Conservation (phyloP, 2,329 filamentous ascomycete genomes). For the Thelonectria blattea region DNA sequence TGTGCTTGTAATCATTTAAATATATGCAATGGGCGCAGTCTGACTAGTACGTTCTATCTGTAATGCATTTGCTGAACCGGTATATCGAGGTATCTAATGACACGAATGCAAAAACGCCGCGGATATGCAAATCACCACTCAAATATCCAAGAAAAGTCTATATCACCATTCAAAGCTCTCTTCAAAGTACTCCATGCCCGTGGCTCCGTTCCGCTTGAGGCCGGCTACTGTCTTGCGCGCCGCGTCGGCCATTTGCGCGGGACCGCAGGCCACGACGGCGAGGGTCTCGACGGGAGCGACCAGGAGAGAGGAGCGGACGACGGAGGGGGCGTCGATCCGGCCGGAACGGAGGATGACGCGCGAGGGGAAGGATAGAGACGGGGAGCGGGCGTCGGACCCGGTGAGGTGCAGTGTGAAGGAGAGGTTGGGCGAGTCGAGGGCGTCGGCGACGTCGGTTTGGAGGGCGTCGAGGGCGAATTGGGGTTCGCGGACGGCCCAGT, state of each 20-base stretch:
- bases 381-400: constrained; percentile 1
- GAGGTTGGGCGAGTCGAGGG: constrained; percentile 39
- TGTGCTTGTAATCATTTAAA: background rate
- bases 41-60: background rate
- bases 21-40: background rate
- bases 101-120: too few relatives aligned
- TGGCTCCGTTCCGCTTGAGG: constrained; percentile 36
- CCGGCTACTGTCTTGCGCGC: constrained; percentile 45
- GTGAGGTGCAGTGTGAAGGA: constrained; percentile 48
- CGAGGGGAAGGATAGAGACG: constrained; percentile 18
- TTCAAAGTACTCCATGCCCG: constrained; percentile 49
- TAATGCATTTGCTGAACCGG: background rate
- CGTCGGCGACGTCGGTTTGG: constrained; percentile 40
- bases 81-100: background rate
- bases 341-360: constrained; percentile 31
- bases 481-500: constrained; percentile 53
- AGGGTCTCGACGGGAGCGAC: constrained; percentile 36
- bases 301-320: constrained; percentile 40
- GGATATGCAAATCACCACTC: background rate
- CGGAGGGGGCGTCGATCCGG: constrained; percentile 43
- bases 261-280: constrained; percentile 53
- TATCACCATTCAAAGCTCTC: constrained; percentile 52
- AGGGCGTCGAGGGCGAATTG: constrained; percentile 46
- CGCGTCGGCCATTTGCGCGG: constrained; percentile 52
- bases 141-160: background rate